A percentile compares a stretch with the other conserved stretches of the same genome.
phyloP scores from a whole-genome alignment of 208 protist genomes.

The Novymonas esmeraldas region DNA sequence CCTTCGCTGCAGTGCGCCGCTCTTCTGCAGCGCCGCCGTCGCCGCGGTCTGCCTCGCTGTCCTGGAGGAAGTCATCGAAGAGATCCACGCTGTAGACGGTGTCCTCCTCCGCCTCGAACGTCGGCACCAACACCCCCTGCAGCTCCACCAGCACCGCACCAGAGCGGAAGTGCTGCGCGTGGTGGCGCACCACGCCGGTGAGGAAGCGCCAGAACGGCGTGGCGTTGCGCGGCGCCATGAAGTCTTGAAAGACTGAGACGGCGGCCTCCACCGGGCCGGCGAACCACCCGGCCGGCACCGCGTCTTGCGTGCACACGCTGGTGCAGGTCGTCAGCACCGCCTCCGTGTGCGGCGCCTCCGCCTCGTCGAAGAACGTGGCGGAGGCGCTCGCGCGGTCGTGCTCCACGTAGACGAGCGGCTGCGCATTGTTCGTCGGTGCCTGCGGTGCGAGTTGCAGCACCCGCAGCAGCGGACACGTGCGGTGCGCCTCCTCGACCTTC shows the following conservation, averaged over 20 bases:
- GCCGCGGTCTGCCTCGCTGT: not conserved
- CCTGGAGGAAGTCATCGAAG: slow-evolving; percentile 5
- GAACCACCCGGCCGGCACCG: not conserved
- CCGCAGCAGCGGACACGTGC: slow-evolving; percentile 7
- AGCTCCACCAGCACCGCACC: slow-evolving; percentile 19
- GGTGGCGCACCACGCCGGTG: slow-evolving; percentile 7
- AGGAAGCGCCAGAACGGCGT: slow-evolving; percentile 41
- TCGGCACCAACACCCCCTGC: slow-evolving; percentile 24
- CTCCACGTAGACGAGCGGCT: slow-evolving; percentile 18
- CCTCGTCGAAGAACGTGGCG: not conserved
- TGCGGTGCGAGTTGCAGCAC: slow-evolving; percentile 10
- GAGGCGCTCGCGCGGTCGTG: not conserved
- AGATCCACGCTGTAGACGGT: slow-evolving; percentile 10
- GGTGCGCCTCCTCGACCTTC: not conserved
- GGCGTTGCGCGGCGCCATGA: not conserved
- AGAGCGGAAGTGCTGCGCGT: slow-evolving; percentile 17
- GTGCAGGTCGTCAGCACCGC: slow-evolving; percentile 14
- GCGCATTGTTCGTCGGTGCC: not conserved
- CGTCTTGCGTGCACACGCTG: not conserved
- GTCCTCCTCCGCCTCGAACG: slow-evolving; percentile 10
- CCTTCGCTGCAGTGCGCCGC: not conserved
- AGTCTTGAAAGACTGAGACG: slow-evolving; percentile 11
- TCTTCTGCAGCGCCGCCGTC: not conserved
- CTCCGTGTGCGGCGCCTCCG: not conserved
- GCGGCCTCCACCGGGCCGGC: not conserved